Evolutionary conservation across 2,329 filamentous ascomycete genomes (phyloP).

Genomic region (Colletotrichum sp.): DNA sequence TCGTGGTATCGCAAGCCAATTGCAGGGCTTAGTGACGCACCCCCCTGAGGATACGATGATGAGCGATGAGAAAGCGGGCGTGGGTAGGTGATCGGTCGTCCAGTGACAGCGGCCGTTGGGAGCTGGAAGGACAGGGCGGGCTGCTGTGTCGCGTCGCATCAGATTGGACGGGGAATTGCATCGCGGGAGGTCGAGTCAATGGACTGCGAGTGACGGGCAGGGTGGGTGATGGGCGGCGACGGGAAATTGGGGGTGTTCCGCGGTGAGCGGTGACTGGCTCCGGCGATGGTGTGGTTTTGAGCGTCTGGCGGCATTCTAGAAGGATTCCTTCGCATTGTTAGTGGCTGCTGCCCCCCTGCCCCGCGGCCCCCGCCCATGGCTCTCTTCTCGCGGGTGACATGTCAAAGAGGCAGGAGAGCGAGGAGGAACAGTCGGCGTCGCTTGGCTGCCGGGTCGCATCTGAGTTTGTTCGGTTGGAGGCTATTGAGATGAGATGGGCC

Average conservation of each 20-base stretch:
- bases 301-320: constrained; percentile 15
- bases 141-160: neutral
- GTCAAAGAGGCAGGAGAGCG: neutral
- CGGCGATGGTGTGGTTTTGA: constrained; percentile 1
- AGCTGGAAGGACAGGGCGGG: neutral
- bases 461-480: neutral
- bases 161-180: neutral
- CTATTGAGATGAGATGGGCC: neutral
- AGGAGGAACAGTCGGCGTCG: neutral
- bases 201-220: neutral
- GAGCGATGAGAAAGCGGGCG: neutral
- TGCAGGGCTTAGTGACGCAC: neutral
- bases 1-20: constrained; percentile 10
- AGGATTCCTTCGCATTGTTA: constrained; percentile 3
- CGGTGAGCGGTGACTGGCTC: neutral
- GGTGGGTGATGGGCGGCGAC: neutral
- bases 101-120: neutral
- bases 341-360: neutral
- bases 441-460: neutral
- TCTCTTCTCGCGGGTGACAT: neutral
- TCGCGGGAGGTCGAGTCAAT: neutral
- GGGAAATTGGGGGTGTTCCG: neutral
- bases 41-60: neutral
- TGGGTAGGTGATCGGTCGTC: neutral
- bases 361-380: neutral